Evolutionary conservation across 805 yeast species (phyloP), one percentile per base, ranked within the genome.

Genomic region (Teunomyces kruisii): DNA sequence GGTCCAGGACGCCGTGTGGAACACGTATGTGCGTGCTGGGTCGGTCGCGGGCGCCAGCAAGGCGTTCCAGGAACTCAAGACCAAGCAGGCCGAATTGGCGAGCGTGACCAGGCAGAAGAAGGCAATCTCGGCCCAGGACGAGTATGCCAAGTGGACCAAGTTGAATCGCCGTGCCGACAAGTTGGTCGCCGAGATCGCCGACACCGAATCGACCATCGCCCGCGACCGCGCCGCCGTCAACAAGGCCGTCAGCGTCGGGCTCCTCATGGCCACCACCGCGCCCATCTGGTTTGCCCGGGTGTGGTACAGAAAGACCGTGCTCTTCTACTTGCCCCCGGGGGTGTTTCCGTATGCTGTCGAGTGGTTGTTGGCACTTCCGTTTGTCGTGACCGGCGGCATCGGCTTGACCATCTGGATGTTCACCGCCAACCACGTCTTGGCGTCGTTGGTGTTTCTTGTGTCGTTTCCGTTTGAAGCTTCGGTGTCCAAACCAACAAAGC

Each of bases 71-170:
- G 48, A 53, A 27, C 53, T 67, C 26, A 49, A 57, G 3, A 40
- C 26, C 4, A 65, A 61, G 42, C 70, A 75, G 43, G 53, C 58
- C 7, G 78, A 85, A 50, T 77, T 83, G 40, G 59, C 63, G 12
- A 62, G 67, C 14, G 58, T 81, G 16, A 72, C 78, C 52, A 71
- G 68, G 10, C 80, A 83, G 54, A 77, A 89, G 49, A 70, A 79
- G 26, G 50, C 73, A 2, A 78, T 90, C 8, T 80, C 88, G 44
- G 92, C 97, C 1, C 97, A 92, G 64, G 97, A 94, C 61, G 83
- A 94, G 57, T 94, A 92, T 63, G 97, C 97, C 24, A 84, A 80
- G 57, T 94, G 98, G 98, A 95, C 97, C 1, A 89, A 89, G 62
- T 73, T 91, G 50, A 91, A 89, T 57, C 78, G 99, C 40, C 78